Evolutionary conservation across 768 basidiomycete genomes (phyloP), one percentile per base, ranked within the genome.

Genomic region (Tulasnella sp.): DNA sequence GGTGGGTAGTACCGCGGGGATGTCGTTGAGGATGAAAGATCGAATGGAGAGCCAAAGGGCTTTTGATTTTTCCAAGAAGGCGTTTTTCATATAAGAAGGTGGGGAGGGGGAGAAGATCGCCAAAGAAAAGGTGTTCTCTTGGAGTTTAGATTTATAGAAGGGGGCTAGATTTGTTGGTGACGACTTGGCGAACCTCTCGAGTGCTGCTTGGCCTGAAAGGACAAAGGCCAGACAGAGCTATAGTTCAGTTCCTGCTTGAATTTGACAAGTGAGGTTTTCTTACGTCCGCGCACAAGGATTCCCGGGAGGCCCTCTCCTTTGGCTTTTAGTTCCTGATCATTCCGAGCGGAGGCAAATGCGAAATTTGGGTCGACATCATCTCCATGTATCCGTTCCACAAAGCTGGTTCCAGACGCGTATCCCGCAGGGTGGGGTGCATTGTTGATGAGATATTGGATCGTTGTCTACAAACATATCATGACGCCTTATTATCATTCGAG

Each of bases 291-390:
- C 19, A 75, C 62, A 66, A 75, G 78, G 5, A 61, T 59, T 1
- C 65, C 65, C 2, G 71, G 66, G 49, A 77, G 68, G 15, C 70
- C 68, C 3, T 56, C 44, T 3, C 66, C 63, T 53, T 74, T 73
- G 21, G 70, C 71, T n/a, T 69, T 62, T 25, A 78, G 65, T 65
- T 81, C 78, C 25, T 74, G 71, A 17, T 76, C 73, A 56, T 75
- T 73, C 58, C 78, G 60, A 42, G 70, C 21, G n/a, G 60, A 43
- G 27, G 76, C 60, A 25, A 75, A 49, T n/a, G 74, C 70, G 62
- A 79, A 76, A 72, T 81, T 82, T 53, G 78, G 78, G 64, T 80
- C 78, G 52, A 73, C 66, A 38, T 66, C 70, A 34, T 75, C 73
- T 30, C 73, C 72, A 64, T 80, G 78, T 24, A 80, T 65, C 54